Evolutionary conservation across 2,329 filamentous ascomycete genomes (phyloP), one percentile per base, ranked within the genome.

Genomic region (Eutypa lata): DNA sequence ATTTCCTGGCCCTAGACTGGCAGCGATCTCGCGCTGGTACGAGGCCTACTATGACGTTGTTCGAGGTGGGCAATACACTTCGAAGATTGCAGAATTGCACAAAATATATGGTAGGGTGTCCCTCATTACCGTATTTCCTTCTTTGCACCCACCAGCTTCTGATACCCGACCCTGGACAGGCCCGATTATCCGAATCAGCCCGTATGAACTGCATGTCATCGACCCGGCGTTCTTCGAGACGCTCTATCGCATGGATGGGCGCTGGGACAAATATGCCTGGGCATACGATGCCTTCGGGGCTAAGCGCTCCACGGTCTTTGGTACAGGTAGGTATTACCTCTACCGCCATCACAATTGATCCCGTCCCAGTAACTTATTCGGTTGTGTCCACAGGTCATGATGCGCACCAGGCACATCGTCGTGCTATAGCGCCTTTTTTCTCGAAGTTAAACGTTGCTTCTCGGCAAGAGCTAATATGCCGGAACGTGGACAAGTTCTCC

Each of bases 11-110:
- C 65, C 59, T 11, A 63, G 57, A 48, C 37, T 60, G 5, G 55
- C 57, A 11, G 60, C 63, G 0, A 8, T 62, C 8, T 56, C 57
- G 0, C 52, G 52, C 10, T 57, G 52, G 46, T 59, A 60, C 24
- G 63, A 68, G 47, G 62, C 40, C 16, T 68, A 59, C 37, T 65
- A 63, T 37, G 59, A 62, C 50, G 26, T 63, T 44, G 28, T 57
- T 18, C 46, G 48, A 18, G 49, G 46, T 47, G 60, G 60, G 14
- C 55, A 61, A 38, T 65, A 65, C 19, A 57, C 62, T 2, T 59
- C 56, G 16, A 60, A 61, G 46, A 61, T 61, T 24, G 45, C 56
- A 24, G 52, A 60, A 44, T 48, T 66, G 47, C 65, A 66, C 45
- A 54, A 55, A 38, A 51, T 54, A 49, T 66, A 65, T 40, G 63